These are phyloP conservation scores for Saccharomycopsis selenospora DNA, from an alignment of 805 yeast genomes.

Conservation along the genomic window DNA sequence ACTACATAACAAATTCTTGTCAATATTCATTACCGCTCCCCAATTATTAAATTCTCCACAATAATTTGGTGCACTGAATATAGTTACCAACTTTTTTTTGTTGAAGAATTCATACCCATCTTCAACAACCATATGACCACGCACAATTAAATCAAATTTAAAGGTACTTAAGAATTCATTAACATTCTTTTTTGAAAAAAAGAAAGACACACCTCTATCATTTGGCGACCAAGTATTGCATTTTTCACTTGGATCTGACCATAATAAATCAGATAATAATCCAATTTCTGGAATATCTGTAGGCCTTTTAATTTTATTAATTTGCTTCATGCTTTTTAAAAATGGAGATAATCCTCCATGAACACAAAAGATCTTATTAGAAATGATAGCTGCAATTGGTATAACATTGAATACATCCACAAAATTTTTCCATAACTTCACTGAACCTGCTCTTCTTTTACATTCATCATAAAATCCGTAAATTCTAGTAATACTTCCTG, in stretches of 20 bases:
- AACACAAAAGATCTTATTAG: slow-evolving; percentile 76
- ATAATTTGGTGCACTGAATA: slow-evolving; percentile 68
- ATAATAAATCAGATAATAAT: slow-evolving; percentile 62
- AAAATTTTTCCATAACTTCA: slow-evolving; percentile 75
- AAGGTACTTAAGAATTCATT: slow-evolving; percentile 68
- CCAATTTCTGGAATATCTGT: slow-evolving; percentile 86
- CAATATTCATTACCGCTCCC: slow-evolving; percentile 98
- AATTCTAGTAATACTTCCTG: slow-evolving; percentile 76
- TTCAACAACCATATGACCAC: slow-evolving; percentile 86
- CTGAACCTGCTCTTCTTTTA: slow-evolving; percentile 60
- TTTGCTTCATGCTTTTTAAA: slow-evolving; percentile 65
- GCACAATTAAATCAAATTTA: slow-evolving; percentile 72
- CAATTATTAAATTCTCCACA: slow-evolving; percentile 83
- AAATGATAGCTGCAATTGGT: slow-evolving; percentile 78
- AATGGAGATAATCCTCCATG: slow-evolving; percentile 82
- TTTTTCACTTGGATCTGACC: slow-evolving; percentile 85
- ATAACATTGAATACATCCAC: slow-evolving; percentile 75
- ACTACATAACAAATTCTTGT: slow-evolving; percentile 85
- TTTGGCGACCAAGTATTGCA: slow-evolving; percentile 83
- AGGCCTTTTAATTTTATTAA: slow-evolving; percentile 67
- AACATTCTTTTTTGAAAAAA: slow-evolving; percentile 72
- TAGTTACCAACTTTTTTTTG: slow-evolving; percentile 64
- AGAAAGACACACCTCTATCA: slow-evolving; percentile 77
- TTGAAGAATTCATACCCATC: slow-evolving; percentile 75
- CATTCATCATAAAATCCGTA: slow-evolving; percentile 85